phyloP scores from a whole-genome alignment of 805 yeast species.

The Starmerella gropengiesseri region DNA sequence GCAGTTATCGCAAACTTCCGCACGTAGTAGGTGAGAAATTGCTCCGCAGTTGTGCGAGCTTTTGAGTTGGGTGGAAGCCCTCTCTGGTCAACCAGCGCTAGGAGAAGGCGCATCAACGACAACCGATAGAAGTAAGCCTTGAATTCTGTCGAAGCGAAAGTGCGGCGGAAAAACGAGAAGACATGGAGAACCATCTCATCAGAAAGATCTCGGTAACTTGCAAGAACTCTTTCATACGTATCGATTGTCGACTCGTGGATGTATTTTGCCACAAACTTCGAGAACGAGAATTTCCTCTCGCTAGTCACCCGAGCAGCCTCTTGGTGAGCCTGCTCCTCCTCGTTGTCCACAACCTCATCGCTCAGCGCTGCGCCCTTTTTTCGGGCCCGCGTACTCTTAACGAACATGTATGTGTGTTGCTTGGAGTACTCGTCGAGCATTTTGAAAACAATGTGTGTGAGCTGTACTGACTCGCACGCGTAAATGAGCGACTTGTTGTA shows the following conservation, averaged over 20 bases:
- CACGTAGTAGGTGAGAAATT: conserved; percentile 57
- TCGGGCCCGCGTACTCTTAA: conserved; percentile 36
- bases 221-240: conserved; percentile 52
- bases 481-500: conserved; percentile 52
- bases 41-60: conserved; percentile 50
- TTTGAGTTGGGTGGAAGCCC: conserved; percentile 37
- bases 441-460: conserved; percentile 54
- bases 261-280: conserved; percentile 36
- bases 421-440: conserved; percentile 56
- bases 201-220: conserved; percentile 50
- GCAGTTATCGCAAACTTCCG: conserved; percentile 41
- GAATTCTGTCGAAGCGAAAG: conserved; percentile 53
- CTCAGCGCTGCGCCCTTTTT: conserved; percentile 35
- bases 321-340: conserved; percentile 25
- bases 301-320: conserved; percentile 29
- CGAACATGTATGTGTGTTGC: conserved; percentile 41
- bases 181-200: conserved; percentile 52
- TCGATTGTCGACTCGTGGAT: conserved; percentile 51
- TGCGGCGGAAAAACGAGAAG: conserved; percentile 57
- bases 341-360: conserved; percentile 26
- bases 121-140: conserved; percentile 52
- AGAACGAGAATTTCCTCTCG: conserved; percentile 41
- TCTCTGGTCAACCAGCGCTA: conserved; percentile 40
- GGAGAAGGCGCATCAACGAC: conserved; percentile 56
- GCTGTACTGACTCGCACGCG: conserved; percentile 49